Percentiles rank a stretch among this genome's conserved stretches.
Conservation (phyloP, 2,329 filamentous ascomycete species). For the Fusarium albidum region DNA sequence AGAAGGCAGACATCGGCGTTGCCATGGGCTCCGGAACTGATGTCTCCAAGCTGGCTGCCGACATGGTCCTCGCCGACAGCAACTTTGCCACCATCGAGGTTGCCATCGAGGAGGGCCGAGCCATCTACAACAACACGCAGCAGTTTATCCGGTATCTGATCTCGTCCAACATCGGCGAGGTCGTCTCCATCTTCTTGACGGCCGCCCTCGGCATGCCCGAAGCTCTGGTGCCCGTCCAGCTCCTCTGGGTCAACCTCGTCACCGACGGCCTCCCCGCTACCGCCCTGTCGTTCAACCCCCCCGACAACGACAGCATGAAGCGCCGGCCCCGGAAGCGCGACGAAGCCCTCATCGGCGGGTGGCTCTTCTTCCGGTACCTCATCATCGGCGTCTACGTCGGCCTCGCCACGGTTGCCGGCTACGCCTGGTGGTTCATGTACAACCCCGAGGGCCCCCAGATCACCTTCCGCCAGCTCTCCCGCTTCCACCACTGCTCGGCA, state of each 20-base stretch:
- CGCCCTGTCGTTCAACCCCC: conserved; percentile 95
- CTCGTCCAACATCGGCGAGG: conserved; percentile 98
- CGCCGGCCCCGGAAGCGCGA: conserved; percentile 90
- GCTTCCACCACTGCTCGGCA: conserved; percentile 92
- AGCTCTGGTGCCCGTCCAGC: conserved; percentile 93
- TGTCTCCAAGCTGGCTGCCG: conserved; percentile 93
- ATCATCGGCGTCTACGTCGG: conserved; percentile 96
- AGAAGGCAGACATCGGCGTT: conserved; percentile 98
- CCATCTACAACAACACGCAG: conserved; percentile 99
- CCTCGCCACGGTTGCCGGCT: conserved; percentile 92
- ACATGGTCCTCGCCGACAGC: conserved; percentile 98
- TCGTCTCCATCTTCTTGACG: conserved; percentile 98
- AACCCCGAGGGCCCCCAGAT: conserved; percentile 91
- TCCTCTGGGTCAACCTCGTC: conserved; percentile 98
- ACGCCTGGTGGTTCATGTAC: conserved; percentile 99
- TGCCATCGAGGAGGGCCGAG: conserved; percentile 94
- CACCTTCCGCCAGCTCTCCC: conserved; percentile 84
- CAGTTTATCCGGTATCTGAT: conserved; percentile 99
- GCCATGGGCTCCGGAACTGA: conserved; percentile 99
- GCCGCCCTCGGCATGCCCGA: conserved; percentile 97
- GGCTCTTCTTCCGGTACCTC: conserved; percentile 98
- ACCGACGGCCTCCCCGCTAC: conserved; percentile 97
- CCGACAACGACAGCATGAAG: conserved; percentile 98
- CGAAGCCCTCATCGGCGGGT: conserved; percentile 90
- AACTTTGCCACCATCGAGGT: conserved; percentile 98